A percentile compares a stretch with the other conserved stretches of the same genome.
phyloP scores from a whole-genome alignment of 2,329 filamentous ascomycete species.

The Aspergillus sp. region DNA sequence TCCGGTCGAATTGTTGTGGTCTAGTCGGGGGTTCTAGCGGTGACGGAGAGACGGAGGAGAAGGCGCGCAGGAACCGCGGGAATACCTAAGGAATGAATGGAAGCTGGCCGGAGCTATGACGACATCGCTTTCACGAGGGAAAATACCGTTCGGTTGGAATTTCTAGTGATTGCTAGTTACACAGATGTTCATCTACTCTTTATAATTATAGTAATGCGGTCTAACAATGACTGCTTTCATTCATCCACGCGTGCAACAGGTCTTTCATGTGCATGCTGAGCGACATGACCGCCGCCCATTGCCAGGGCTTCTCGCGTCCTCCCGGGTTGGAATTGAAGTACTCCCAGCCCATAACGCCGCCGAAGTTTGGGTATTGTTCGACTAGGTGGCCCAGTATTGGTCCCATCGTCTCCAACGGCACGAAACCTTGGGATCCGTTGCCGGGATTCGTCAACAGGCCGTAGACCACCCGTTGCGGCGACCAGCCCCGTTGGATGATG shows the following conservation, averaged over 20 bases:
- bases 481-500: slow-evolving; percentile 62
- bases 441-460: slow-evolving; percentile 76
- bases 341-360: slow-evolving; percentile 93
- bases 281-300: slow-evolving; percentile 74
- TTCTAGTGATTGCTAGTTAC: too few species aligned
- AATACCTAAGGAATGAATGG: too few species aligned
- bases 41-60: not conserved
- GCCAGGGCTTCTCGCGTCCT: slow-evolving; percentile 63
- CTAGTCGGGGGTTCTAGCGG: not conserved
- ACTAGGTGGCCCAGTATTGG: slow-evolving; percentile 58
- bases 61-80: not conserved
- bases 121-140: not conserved
- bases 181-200: too few species aligned
- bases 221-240: too few species aligned
- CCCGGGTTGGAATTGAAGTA: slow-evolving; percentile 81
- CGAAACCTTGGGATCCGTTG: slow-evolving; percentile 66
- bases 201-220: too few species aligned
- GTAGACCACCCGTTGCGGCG: slow-evolving; percentile 70
- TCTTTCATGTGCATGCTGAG: slow-evolving; percentile 45
- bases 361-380: slow-evolving; percentile 67
- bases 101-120: not conserved
- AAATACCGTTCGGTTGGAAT: too few species aligned
- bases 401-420: slow-evolving; percentile 59
- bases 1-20: not conserved
- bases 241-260: slow-evolving; percentile 31